Conservation (phyloP, 768 basidiomycete genomes). For the Rhodotorula taiwanensis region DNA sequence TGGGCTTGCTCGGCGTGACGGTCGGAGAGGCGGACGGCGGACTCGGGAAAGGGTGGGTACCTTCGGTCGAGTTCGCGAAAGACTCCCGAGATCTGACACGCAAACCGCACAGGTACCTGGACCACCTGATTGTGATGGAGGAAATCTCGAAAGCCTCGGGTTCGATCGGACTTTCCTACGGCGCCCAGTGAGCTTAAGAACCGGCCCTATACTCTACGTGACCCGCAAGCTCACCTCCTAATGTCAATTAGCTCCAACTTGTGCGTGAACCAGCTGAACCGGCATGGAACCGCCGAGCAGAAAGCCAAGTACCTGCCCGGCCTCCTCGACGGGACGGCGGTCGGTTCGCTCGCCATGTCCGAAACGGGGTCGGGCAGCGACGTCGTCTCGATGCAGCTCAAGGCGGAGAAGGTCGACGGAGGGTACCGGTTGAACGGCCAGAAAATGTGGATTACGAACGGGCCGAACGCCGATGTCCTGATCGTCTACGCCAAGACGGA, state of each 20-base stretch:
- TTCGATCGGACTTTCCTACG: slow-evolving; percentile 84
- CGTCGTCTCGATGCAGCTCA: slow-evolving; percentile 86
- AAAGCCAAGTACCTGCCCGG: slow-evolving; percentile 77
- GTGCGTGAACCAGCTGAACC: slow-evolving; percentile 73
- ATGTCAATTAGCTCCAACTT: slow-evolving; percentile 56
- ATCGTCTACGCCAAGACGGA: slow-evolving; percentile 88
- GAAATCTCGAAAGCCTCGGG: slow-evolving; percentile 79
- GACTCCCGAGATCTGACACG: no score
- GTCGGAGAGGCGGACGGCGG: slow-evolving; percentile 75
- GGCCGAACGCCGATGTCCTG: slow-evolving; percentile 79
- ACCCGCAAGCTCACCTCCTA: slow-evolving; percentile 51
- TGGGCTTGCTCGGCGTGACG: slow-evolving; percentile 69
- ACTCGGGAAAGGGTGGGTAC: slow-evolving; percentile 59
- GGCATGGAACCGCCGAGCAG: slow-evolving; percentile 75
- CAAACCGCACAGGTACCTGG: slow-evolving; percentile 59
- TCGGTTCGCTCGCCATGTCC: slow-evolving; percentile 90
- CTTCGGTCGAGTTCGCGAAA: no score
- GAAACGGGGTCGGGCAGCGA: slow-evolving; percentile 78
- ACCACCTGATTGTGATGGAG: slow-evolving; percentile 71
- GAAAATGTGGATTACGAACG: slow-evolving; percentile 81
- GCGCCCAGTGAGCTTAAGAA: slow-evolving; percentile 65
- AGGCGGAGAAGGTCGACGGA: slow-evolving; percentile 67
- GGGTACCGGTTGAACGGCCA: slow-evolving; percentile 78
- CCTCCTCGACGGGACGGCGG: slow-evolving; percentile 62
- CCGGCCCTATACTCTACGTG: no score